Evolutionary conservation across 768 basidiomycete genomes (phyloP).

Genomic region (Boletus edulis): DNA sequence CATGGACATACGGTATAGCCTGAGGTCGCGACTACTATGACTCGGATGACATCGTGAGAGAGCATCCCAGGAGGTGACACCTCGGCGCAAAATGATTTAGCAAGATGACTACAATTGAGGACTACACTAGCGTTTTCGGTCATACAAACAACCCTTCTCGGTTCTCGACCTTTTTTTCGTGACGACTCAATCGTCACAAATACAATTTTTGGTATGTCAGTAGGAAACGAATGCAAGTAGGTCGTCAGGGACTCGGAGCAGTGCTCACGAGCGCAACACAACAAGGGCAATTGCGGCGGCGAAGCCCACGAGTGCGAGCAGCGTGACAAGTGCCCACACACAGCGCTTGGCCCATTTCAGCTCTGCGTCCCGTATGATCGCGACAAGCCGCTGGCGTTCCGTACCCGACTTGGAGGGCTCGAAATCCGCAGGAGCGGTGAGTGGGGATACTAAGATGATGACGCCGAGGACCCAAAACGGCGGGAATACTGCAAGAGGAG

Average conservation of each 20-base stretch:
- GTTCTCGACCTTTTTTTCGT: background rate
- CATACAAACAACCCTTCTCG: background rate
- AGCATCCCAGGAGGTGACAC: no score
- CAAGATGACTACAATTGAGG: no score
- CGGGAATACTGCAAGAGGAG: constrained; percentile 40
- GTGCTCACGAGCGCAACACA: background rate
- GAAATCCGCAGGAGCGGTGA: constrained; percentile 32
- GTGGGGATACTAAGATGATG: constrained; percentile 39
- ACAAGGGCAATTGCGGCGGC: background rate
- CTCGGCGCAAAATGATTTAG: no score
- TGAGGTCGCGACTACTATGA: no score
- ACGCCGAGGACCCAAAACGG: constrained; percentile 46
- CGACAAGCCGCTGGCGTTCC: constrained; percentile 34
- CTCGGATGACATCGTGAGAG: no score
- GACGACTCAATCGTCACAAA: background rate
- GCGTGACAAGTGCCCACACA: constrained; percentile 2
- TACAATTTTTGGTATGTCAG: background rate
- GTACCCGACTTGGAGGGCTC: constrained; percentile 33
- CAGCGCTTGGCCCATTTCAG: constrained; percentile 43
- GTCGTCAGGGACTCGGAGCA: no score
- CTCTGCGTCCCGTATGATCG: constrained; percentile 35
- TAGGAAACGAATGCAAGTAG: background rate
- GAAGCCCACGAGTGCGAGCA: background rate
- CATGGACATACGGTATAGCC: no score
- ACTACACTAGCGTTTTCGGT: background rate